Evolutionary conservation across 1,284 basidiomycete genomes (phyloP), one percentile per base, ranked within the genome.

Genomic region (Ganoderma sinense): DNA sequence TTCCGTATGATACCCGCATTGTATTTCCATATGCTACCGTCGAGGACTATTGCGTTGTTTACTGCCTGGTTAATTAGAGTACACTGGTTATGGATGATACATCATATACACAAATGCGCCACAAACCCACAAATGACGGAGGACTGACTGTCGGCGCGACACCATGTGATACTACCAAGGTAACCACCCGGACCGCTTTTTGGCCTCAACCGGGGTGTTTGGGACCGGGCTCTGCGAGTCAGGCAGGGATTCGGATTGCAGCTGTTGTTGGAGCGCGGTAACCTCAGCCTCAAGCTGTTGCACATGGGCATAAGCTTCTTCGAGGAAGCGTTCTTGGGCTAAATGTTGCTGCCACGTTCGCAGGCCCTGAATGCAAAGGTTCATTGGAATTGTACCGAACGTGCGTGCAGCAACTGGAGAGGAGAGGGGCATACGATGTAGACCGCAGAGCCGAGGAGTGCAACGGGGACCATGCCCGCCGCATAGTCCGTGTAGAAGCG

Each of bases 391-490:
- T 33, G 55, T 60, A 53, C 61, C 40, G 36, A 62, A 68, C 62
- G 67, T 64, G 62, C 63, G 62, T 26, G 31, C 18, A 39, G 23
- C 39, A 16, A 29, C 31, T 63, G 55, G 23, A 66, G 71, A 39
- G 62, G 68, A 67, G 63, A 53, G 70, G 73, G 61, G 80, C 87
- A 70, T 77, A 92, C 93, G 74, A 94, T 83, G 81, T 93, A 94
- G 65, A 94, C 86, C 13, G 90, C 91, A 67, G 91, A 93, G 18
- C 92, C 93, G 33, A 94, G 84, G 62, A 94, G 81, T 61, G 90
- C 89, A 68, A 94, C 83, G 8, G 93, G 93, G 55, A 94, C 82
- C 92, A 94, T 94, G 45, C 87, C 88, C 36, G 93, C 93, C 55
- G 91, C 78, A 64, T 90, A 84, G 69, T 90, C 86, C 51, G 87